A percentile compares a stretch with the other conserved stretches of the same genome.
Evolutionary conservation across 169 alveolate species (phyloP).

Genomic region (Sarcocystis neurona): DNA sequence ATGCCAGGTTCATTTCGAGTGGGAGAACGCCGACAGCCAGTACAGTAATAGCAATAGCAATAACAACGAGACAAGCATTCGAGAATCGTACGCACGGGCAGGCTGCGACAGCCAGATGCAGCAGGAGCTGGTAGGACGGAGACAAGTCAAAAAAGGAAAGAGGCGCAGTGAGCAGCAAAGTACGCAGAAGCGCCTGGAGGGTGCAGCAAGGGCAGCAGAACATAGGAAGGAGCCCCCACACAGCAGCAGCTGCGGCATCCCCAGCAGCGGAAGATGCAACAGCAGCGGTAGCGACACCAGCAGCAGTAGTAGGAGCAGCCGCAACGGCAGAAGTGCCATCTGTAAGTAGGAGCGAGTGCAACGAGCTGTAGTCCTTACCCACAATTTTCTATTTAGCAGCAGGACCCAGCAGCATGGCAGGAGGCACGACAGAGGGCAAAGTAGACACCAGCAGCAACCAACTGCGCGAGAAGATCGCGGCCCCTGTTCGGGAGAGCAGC

Average conservation of each 20-base stretch:
- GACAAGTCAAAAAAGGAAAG: not conserved
- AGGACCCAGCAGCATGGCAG: not conserved
- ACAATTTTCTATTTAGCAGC: no score
- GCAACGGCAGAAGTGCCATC: constrained; percentile 10
- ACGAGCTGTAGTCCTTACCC: no score
- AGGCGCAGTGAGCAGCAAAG: not conserved
- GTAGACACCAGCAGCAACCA: not conserved
- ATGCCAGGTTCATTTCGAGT: no score
- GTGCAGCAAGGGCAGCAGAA: not conserved
- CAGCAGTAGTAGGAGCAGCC: constrained; percentile 4
- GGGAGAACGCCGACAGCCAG: no score
- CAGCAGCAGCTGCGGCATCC: not conserved
- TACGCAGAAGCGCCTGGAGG: not conserved
- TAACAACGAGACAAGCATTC: no score
- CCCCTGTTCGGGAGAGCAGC: not conserved
- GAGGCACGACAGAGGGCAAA: not conserved
- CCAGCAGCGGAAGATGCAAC: not conserved
- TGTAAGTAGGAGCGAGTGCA: not conserved
- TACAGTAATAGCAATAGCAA: no score
- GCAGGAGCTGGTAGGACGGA: not conserved
- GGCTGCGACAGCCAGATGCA: no score
- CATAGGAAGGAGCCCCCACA: not conserved
- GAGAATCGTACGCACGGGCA: no score
- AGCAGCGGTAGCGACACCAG: not conserved
- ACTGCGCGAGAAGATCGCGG: not conserved